phyloP scores from a whole-genome alignment of 257 asterid species.

The Forsythia suspensa region DNA sequence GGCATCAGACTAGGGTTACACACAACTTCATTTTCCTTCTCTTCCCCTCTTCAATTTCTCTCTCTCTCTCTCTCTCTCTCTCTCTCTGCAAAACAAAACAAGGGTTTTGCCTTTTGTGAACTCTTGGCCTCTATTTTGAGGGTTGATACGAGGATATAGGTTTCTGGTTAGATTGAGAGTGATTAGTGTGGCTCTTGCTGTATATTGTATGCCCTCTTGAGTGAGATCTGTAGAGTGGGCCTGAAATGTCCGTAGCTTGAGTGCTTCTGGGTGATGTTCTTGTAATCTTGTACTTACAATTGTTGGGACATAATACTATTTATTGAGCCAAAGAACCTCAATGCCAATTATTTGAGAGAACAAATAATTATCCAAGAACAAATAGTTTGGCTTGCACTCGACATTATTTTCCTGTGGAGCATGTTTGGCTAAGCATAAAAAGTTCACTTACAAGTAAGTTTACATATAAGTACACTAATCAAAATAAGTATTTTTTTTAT shows the following conservation, averaged over 20 bases:
- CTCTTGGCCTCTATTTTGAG: neutral
- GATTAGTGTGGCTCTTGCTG: neutral
- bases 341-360: neutral
- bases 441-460: neutral
- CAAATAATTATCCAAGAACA: neutral
- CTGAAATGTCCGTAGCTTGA: neutral
- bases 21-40: neutral
- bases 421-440: neutral
- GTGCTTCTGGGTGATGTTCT: neutral
- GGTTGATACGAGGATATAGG: neutral
- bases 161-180: neutral
- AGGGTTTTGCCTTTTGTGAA: neutral
- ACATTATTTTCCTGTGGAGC: neutral
- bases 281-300: neutral
- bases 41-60: neutral
- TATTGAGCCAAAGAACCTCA: neutral
- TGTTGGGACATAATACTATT: neutral
- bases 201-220: neutral
- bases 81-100: neutral
- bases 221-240: neutral
- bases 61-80: neutral
- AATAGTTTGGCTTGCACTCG: neutral
- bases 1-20: neutral
- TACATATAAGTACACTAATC: too few species aligned
- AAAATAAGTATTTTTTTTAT: too few species aligned